phyloP scores from a whole-genome alignment of 2,329 filamentous ascomycete genomes.

The Didymella sp. region DNA sequence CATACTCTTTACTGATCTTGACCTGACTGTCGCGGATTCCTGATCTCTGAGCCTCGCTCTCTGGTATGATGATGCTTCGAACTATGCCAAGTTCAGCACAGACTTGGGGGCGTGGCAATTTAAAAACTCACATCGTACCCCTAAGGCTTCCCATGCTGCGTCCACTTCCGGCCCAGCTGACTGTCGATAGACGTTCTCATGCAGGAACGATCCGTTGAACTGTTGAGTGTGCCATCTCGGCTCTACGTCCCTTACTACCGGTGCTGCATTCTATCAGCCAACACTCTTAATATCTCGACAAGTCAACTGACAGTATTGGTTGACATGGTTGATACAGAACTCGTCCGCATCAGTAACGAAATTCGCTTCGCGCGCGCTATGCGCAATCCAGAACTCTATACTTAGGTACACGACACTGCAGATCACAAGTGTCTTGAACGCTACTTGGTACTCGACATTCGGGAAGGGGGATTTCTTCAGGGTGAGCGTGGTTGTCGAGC shows the following conservation, averaged over 20 bases:
- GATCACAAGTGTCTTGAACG: slow-evolving; percentile 23
- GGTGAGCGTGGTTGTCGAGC: slow-evolving; percentile 4
- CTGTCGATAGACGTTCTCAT: slow-evolving; percentile 62
- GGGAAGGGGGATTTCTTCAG: neutral
- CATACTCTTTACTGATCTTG: slow-evolving; percentile 62
- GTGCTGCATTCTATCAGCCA: slow-evolving; percentile 29
- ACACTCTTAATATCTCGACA: neutral
- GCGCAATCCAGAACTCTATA: slow-evolving; percentile 26
- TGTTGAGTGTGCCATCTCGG: slow-evolving; percentile 51
- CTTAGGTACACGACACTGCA: slow-evolving; percentile 30
- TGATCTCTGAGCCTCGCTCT: slow-evolving; percentile 57
- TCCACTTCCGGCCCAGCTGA: slow-evolving; percentile 62
- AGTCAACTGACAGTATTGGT: slow-evolving; percentile 38
- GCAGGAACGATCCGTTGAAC: slow-evolving; percentile 66
- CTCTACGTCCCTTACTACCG: slow-evolving; percentile 50
- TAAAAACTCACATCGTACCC: slow-evolving; percentile 57
- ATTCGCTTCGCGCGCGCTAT: slow-evolving; percentile 20
- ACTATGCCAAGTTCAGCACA: slow-evolving; percentile 25
- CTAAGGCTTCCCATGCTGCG: slow-evolving; percentile 62
- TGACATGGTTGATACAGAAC: slow-evolving; percentile 39
- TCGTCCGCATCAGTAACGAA: slow-evolving; percentile 30
- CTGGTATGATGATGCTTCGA: slow-evolving; percentile 56
- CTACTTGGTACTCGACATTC: slow-evolving; percentile 1
- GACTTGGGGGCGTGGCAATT: neutral
- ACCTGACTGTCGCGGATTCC: slow-evolving; percentile 64